Base-by-base conservation (phyloP, 2,329 filamentous ascomycete species). In the Chaetomiaceae sp. region DNA sequence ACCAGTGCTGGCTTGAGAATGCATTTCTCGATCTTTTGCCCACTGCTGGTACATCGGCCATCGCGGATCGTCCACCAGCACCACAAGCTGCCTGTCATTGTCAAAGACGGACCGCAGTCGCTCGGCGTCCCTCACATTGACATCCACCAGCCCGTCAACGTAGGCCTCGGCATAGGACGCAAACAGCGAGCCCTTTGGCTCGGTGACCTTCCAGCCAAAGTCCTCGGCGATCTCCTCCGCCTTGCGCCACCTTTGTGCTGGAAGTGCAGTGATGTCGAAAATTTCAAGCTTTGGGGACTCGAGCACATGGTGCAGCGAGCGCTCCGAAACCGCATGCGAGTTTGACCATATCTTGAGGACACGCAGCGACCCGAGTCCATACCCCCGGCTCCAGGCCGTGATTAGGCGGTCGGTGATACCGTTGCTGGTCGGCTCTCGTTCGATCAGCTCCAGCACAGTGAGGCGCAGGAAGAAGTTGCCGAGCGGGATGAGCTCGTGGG, bases 311-410 rank as follows among this genome's bases (percentile, higher is more conserved):
- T 63, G 64, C 4, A 81, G 63, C 1, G 74, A 76, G 6, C 66
- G 59, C 6, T 65, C 59, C 0, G 75, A 75, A 0, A 59, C 22
- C 6, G 2, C 12, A 15, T 25, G 43, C 6, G 14, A 23, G 17
- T 12, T 46, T 17, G 48, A 47, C 2, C 70, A 73, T 14, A 80
- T 70, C 25, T 71, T 69, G 38, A 81, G 61, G 15, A 80, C 64
- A 4, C 77, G 69, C 38, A 81, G 68, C 4, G 71, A 40, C 0
- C 76, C 76, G 33, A 81, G 81, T 0, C 75, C 69, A 7, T 4
- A 12, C 4, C 8, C 4, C 9, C 8, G 69, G 0, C 71, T 69
- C 76, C 77, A 80, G 20, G 71, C 72, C 31, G 71, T 68, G 19
- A 80, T 51, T 3, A 80, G 65, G 6, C 73, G 67, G 57, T 81